These are phyloP conservation scores for Clarireedia paspali DNA, from an alignment of 2,329 filamentous ascomycete genomes.

Conservation along the genomic window DNA sequence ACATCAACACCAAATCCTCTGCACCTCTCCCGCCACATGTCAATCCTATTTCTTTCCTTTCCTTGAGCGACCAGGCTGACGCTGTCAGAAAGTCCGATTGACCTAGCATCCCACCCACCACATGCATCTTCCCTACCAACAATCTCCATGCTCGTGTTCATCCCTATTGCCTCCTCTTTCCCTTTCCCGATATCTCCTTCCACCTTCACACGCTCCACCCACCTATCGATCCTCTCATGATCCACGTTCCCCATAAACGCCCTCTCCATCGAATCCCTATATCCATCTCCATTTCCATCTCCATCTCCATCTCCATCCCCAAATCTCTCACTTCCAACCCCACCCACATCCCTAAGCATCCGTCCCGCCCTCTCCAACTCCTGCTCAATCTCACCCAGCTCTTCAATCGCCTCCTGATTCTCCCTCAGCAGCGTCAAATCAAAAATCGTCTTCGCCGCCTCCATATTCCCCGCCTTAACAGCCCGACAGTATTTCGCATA, in stretches of 20 bases:
- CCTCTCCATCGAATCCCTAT: slow-evolving; percentile 12
- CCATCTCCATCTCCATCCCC: neutral
- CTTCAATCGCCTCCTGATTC: neutral
- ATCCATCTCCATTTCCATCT: slow-evolving; percentile 11
- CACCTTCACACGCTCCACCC: slow-evolving; percentile 8
- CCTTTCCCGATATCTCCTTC: neutral
- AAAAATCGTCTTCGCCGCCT: neutral
- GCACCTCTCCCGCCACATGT: neutral
- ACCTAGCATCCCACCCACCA: neutral
- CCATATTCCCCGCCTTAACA: neutral
- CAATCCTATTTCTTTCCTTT: slow-evolving; percentile 1
- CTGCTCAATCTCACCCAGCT: neutral
- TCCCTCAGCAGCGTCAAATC: neutral
- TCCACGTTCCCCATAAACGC: slow-evolving; percentile 11
- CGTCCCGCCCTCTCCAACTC: neutral
- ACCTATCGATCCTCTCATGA: slow-evolving; percentile 10
- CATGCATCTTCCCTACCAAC: neutral
- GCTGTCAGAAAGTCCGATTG: neutral
- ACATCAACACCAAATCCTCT: neutral
- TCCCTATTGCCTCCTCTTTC: neutral
- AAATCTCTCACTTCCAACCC: neutral
- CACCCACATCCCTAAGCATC: neutral
- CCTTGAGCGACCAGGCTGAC: neutral
- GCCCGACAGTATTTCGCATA: slow-evolving; percentile 1
- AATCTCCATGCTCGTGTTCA: neutral